Base-by-base conservation (phyloP, 305 asterid species). In the Euphrasia arctica region DNA sequence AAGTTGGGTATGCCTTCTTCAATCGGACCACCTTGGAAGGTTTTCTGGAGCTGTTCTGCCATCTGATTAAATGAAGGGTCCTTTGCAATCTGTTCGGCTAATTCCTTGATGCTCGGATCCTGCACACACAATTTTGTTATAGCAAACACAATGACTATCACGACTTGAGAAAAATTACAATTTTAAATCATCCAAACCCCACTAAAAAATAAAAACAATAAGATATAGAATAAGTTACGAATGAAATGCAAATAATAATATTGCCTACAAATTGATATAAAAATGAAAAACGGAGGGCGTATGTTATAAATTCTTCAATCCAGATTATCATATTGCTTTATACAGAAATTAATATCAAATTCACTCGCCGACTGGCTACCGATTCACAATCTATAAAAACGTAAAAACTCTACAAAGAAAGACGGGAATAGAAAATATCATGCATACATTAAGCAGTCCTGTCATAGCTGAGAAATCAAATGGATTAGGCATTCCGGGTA, bases 391-490 rank as follows among this genome's bases (percentile, higher is more conserved):
- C 22, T 18, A 18, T 18, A 18, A 18, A 18, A 18, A 18, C 22
- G 22, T 10, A 32, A 25, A 25, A 50, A 41, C 1, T 62, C 10
- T 36, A 7, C 42, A 36, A 36, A 36, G 42, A 36, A 36, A 36
- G 8, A 36, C 51, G 5, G 29, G 36, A 47, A 47, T 7, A 18
- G 27, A 1, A 52, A 18, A 7, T 52, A 58, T 48, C 2, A 41
- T 8, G 62, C 66, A 41, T 78, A 87, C 98, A 79, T 83, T 91
- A 45, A 92, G 89, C 65, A 92, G 76, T 75, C 97, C 97, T 56
- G 95, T 45, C 86, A 92, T 83, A 67, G 95, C 84, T 47, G 96
- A 88, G 77, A 91, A 86, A 76, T 80, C 85, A 70, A 80, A 36
- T 5, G 42, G 42, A 6, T 36, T 36, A 36, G 42, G 42, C 79